Base-by-base conservation (phyloP, 2,329 filamentous ascomycete species). In the Elsinoe perseae region DNA sequence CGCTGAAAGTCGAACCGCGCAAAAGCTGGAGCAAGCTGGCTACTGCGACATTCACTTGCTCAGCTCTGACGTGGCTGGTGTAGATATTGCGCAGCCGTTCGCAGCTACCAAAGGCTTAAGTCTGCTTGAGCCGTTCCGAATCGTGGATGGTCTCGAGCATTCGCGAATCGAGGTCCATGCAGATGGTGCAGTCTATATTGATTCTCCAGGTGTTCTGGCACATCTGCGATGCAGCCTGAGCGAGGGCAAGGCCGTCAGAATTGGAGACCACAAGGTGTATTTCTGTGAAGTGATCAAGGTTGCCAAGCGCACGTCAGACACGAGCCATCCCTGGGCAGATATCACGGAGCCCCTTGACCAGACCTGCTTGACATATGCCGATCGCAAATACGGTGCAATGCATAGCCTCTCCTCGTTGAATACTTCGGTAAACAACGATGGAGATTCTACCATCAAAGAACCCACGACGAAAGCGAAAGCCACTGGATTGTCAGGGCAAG, bases 31-130 rank as follows among this genome's bases (percentile, higher is more conserved):
- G 40, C 59, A 61, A 0, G 63, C 62, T 2, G 65, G 68, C 3
- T 63, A 69, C 0, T 78, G 84, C 59, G 71, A 73, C 5, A 72
- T 81, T 0, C 77, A 82, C 61, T 66, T 82, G n/a, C 70, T 81
- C 2, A 57, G 59, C 3, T 64, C 66, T 21, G 60, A 63, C 2
- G 25, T 57, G 2, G 38, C 58, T 25, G 70, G 69, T 4, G 69
- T 68, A 7, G 58, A 59, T 0, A 60, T 70, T 16, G 68, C 70
- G 8, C 44, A 68, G 44, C 58, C 58, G 3, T 72, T 72, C 60
- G 64, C 70, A 1, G 58, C 61, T 23, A 59, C 62, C 1, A 61
- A 66, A 32, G 61, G 25, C 12, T 60, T 14, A 10, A 61, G 4
- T 60, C 64, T 8, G 18, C 58, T 10, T 28, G 61, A 12, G 61